Evolutionary conservation across 805 yeast species (phyloP), one percentile per base, ranked within the genome.

Genomic region (Isabelozyma gotoi): DNA sequence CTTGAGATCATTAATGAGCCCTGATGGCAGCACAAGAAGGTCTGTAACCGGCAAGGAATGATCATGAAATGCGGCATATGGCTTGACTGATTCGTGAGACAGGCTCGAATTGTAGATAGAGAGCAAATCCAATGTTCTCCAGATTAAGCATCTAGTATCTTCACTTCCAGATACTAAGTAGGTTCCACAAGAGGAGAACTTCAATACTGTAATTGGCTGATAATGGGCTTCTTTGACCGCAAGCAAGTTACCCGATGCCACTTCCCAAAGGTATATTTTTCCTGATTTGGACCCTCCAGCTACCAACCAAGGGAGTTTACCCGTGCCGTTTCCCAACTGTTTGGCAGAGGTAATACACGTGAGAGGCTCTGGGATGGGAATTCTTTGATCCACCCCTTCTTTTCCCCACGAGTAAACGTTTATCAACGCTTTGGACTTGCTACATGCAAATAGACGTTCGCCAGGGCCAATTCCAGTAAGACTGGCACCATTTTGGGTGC

Each of bases 331-430:
- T 12, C 20, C 10, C 5, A 14, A 10, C 29, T 24, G 29, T 19
- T 19, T 17, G 14, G 19, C 14, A 14, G 38, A 10, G 0, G 77
- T 68, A 39, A 88, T 53, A 57, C 88, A 79, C 11, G 77, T 65
- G 33, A 91, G 63, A 41, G 80, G 81, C 62, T 88, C 97, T 0
- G 97, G 96, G 11, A 91, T 71, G 0, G 96, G 94, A 33, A 91
- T 73, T 54, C 84, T 74, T 67, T 90, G 94, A 51, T 87, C 88
- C 5, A 82, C 78, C 24, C 88, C 71, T 73, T 81, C 86, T 50
- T 84, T 81, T 16, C 88, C 85, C 70, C 82, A 74, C 5, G 80
- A 65, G 57, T 88, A 91, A 2, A 84, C 85, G 48, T 85, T 83
- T 20, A 91, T 67, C 46, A 89, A 63, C 0, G 97, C 94, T 57